Conservation (phyloP, 345 rosid species). For the Corchorus olitorius region DNA sequence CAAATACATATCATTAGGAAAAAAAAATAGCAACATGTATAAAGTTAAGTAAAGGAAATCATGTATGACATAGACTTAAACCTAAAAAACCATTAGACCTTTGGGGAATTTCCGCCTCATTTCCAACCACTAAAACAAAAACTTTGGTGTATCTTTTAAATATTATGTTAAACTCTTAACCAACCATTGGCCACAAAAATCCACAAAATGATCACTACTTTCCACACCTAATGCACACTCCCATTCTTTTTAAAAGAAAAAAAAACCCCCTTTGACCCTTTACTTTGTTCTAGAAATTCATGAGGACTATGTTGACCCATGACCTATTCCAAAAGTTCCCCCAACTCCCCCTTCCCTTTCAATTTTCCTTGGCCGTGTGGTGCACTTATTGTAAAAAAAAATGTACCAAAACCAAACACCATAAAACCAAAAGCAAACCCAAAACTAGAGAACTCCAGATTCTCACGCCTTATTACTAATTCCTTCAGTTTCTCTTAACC, state of each 20-base stretch:
- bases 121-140: no score
- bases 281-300: not conserved
- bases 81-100: no score
- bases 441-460: not conserved
- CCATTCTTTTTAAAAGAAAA: not conserved
- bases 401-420: not conserved
- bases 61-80: no score
- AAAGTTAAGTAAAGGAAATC: no score
- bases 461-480: not conserved
- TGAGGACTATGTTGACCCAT: not conserved
- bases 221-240: not conserved
- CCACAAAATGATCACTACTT: not conserved
- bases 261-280: not conserved
- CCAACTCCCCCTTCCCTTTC: not conserved
- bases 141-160: no score
- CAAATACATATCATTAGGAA: no score
- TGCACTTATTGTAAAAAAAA: not conserved
- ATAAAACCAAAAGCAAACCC: not conserved
- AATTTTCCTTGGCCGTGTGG: constrained; percentile 4
- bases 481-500: not conserved
- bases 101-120: no score
- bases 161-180: not conserved
- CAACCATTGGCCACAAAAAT: not conserved
- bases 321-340: not conserved
- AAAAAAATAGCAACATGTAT: no score